Evolutionary conservation across 2,329 filamentous ascomycete genomes (phyloP), one percentile per base, ranked within the genome.

Genomic region (Plectosphaerella cucumerina): DNA sequence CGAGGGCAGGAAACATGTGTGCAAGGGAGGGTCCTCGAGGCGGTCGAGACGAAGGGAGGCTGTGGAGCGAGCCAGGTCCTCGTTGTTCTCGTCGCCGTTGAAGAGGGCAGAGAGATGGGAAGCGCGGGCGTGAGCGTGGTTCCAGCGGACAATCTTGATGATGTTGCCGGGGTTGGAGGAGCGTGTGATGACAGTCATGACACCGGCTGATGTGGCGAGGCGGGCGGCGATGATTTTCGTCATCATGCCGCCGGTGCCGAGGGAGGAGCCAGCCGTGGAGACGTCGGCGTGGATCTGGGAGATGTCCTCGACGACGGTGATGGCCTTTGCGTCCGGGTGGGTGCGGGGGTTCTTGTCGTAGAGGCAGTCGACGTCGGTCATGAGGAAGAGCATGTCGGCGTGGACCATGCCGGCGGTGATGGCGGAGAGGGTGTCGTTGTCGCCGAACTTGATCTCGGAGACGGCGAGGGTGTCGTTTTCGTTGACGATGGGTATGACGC

Each of bases 381-480:
- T 97, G 56, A 99, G 80, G 70, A 99, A 99, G 10, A 99, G 79
- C 62, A 96, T 90, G 64, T 99, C 92, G 47, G 94, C 94, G 62
- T 96, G 90, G 18, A 97, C 89, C 91, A 97, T 97, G 58, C 89
- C 94, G 1, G 94, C 90, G 0, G 94, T 96, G 60, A 99, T 97
- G 51, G 94, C 94, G 12, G 91, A 96, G 44, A 99, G 77, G 2
- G 94, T 99, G 69, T 99, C 94, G 62, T 99, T 99, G 76, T 99
- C 94, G 59, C 94, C 94, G 65, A 99, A 99, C 76, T 97, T 97
- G 73, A 99, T 99, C 79, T 99, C 94, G 43, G 93, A 89, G 58
- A 99, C 94, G 21, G 92, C 90, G 50, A 99, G 75, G 3, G 94
- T 99, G 68, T 99, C 94, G 69, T 99, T 99, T 72, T 99, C 94